These are phyloP conservation scores for Globisporangium takayamanum DNA, from an alignment of 352 stramenopile species.

Conservation along the genomic window DNA sequence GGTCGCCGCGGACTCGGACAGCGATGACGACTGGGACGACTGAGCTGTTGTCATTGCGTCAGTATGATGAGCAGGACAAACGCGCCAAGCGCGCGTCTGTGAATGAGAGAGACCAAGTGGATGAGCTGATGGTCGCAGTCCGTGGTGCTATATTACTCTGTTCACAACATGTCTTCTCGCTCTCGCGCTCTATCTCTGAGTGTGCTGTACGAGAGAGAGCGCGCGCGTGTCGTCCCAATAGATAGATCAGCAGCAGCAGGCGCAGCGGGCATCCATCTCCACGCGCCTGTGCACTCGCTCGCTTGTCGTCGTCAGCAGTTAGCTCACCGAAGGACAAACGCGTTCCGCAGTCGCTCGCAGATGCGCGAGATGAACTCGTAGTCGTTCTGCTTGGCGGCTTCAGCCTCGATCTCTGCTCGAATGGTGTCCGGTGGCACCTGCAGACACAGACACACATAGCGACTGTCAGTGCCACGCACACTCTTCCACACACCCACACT, in stretches of 20 bases:
- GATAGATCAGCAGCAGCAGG: neutral
- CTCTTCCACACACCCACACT: neutral
- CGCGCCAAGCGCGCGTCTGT: neutral
- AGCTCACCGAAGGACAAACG: slow-evolving; percentile 31
- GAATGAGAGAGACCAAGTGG: slow-evolving; percentile 6
- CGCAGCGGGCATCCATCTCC: no score
- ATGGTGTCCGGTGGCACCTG: slow-evolving; percentile 50
- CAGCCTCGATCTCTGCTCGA: slow-evolving; percentile 30
- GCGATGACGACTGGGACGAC: slow-evolving; percentile 82
- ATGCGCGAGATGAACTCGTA: slow-evolving; percentile 57
- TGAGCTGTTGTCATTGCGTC: slow-evolving; percentile 19
- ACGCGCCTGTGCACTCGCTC: neutral
- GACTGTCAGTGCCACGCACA: neutral
- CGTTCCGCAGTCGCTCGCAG: slow-evolving; percentile 37
- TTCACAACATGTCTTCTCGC: neutral
- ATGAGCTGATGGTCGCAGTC: no score
- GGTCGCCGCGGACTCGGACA: slow-evolving; percentile 31
- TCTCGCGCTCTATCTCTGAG: neutral
- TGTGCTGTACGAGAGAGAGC: no score
- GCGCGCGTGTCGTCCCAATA: neutral
- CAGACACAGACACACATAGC: slow-evolving; percentile 4
- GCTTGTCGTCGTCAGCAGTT: slow-evolving; percentile 3
- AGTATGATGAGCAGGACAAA: no score
- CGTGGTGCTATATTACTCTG: no score
- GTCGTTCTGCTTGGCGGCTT: slow-evolving; percentile 25